These are phyloP conservation scores for Glycine tomentella DNA, from an alignment of 306 rosid species.

Conservation along the genomic window DNA sequence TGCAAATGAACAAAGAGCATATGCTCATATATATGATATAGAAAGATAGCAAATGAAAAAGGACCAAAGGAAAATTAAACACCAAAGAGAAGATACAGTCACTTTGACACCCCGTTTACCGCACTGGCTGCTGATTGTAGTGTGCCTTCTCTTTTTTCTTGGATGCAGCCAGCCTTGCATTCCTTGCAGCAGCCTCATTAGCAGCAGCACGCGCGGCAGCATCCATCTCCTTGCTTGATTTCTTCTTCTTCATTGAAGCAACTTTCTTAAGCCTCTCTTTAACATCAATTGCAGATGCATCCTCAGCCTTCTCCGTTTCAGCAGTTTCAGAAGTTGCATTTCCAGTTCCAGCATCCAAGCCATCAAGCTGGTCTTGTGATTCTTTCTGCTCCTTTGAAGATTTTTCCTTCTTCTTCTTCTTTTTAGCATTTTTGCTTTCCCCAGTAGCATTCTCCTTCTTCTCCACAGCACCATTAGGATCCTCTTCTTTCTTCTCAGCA, in stretches of 20 bases:
- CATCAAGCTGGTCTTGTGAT: slow-evolving; percentile 59
- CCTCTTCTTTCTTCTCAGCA: slow-evolving; percentile 54
- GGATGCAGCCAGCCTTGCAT: slow-evolving; percentile 70
- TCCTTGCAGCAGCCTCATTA: slow-evolving; percentile 78
- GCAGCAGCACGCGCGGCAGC: slow-evolving; percentile 81
- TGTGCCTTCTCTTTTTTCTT: slow-evolving; percentile 83
- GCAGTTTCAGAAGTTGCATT: slow-evolving; percentile 50
- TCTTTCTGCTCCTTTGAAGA: slow-evolving; percentile 69
- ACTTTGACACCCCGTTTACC: slow-evolving; percentile 56
- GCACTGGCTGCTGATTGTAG: slow-evolving; percentile 81
- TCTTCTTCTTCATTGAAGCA: slow-evolving; percentile 75
- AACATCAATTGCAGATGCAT: slow-evolving; percentile 61
- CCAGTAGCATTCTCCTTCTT: slow-evolving; percentile 62
- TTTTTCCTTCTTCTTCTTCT: slow-evolving; percentile 87
- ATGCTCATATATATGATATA: slow-evolving; percentile 55
- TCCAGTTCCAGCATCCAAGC: slow-evolving; percentile 43
- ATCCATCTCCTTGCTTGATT: slow-evolving; percentile 81
- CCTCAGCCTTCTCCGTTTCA: slow-evolving; percentile 62
- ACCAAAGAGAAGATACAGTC: slow-evolving; percentile 33
- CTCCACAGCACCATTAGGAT: slow-evolving; percentile 52
- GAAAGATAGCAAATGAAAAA: slow-evolving; percentile 40
- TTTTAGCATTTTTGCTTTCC: slow-evolving; percentile 68
- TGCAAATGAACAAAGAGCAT: slow-evolving; percentile 57
- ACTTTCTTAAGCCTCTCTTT: slow-evolving; percentile 81
- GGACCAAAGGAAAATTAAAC: slow-evolving; percentile 39